These are phyloP conservation scores for Blastobotrys robertii DNA, from an alignment of 805 yeast genomes.

Conservation along the genomic window DNA sequence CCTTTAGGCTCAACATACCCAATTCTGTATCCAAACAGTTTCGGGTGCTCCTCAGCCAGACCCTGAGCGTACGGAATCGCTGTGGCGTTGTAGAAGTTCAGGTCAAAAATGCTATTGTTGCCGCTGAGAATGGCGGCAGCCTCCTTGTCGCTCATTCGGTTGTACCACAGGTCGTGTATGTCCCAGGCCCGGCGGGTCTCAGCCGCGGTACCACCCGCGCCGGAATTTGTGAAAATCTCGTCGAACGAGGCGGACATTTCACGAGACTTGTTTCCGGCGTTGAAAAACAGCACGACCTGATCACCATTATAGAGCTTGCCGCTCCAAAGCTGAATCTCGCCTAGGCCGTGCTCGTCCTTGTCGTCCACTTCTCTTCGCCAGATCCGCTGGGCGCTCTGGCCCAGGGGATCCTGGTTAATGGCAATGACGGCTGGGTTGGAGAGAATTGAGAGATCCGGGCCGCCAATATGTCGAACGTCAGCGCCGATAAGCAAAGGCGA, in stretches of 20 bases:
- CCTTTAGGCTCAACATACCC: constrained; percentile 9
- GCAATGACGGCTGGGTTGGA: constrained; percentile 18
- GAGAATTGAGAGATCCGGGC: constrained; percentile 17
- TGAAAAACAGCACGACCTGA: constrained; percentile 10
- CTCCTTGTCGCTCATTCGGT: constrained; percentile 6
- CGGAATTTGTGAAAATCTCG: constrained; percentile 11
- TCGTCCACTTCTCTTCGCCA: constrained; percentile 8
- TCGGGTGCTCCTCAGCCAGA: constrained; percentile 7
- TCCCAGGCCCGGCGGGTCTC: constrained; percentile 10
- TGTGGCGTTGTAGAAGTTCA: constrained; percentile 8
- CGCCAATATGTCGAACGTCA: constrained; percentile 19
- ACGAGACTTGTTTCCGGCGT: constrained; percentile 7
- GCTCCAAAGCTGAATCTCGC: constrained; percentile 11
- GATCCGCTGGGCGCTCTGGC: constrained; percentile 13
- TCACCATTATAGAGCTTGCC: constrained; percentile 12
- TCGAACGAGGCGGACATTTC: constrained; percentile 7
- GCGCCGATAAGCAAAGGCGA: constrained; percentile 26
- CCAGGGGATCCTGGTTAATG: constrained; percentile 23
- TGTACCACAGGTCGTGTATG: constrained; percentile 12
- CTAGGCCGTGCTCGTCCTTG: constrained; percentile 7
- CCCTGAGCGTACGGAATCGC: constrained; percentile 13
- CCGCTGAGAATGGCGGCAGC: constrained; percentile 6
- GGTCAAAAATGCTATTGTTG: constrained; percentile 1
- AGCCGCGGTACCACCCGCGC: constrained; percentile 8
- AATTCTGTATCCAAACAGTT: constrained; percentile 9